These are phyloP conservation scores for Puccinia coronata DNA, from an alignment of 1,284 basidiomycete species.

Conservation along the genomic window DNA sequence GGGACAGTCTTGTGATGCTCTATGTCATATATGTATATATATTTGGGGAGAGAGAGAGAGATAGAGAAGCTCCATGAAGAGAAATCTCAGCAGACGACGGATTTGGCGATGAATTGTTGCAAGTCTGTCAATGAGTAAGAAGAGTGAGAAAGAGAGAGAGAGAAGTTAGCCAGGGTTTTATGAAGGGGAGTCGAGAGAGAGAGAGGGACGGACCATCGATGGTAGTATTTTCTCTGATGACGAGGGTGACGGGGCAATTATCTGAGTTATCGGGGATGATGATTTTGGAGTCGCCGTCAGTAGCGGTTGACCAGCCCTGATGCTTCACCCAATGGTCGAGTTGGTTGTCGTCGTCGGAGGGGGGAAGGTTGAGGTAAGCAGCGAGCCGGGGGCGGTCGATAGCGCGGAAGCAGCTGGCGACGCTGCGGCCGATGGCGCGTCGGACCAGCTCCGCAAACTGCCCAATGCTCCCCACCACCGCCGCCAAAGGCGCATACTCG, in stretches of 20 bases:
- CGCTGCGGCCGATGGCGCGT: conserved; percentile 27
- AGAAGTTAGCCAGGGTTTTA: neutral
- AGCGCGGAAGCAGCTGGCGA: conserved; percentile 40
- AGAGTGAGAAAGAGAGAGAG: no score
- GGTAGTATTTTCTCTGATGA: conserved; percentile 40
- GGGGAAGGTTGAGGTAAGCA: conserved; percentile 26
- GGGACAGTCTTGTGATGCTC: no score
- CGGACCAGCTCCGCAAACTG: conserved; percentile 33
- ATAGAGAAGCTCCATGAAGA: neutral
- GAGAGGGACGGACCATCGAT: conserved; percentile 27
- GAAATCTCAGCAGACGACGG: neutral
- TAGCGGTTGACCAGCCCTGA: conserved; percentile 3
- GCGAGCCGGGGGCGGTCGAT: conserved; percentile 15
- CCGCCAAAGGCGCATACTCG: conserved; percentile 19
- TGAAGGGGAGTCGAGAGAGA: neutral
- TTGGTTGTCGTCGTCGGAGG: no score
- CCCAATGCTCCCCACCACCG: conserved; percentile 18
- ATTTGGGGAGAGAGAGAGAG: no score
- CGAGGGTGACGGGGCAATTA: conserved; percentile 33
- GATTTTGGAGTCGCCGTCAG: no score
- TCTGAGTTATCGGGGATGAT: conserved; percentile 41
- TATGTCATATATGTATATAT: no score
- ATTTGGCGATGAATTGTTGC: conserved; percentile 28
- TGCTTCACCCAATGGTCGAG: conserved; percentile 7
- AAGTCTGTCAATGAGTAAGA: neutral